Evolutionary conservation across 2,329 filamentous ascomycete genomes (phyloP).

Genomic region (Rhinocladiella similis): DNA sequence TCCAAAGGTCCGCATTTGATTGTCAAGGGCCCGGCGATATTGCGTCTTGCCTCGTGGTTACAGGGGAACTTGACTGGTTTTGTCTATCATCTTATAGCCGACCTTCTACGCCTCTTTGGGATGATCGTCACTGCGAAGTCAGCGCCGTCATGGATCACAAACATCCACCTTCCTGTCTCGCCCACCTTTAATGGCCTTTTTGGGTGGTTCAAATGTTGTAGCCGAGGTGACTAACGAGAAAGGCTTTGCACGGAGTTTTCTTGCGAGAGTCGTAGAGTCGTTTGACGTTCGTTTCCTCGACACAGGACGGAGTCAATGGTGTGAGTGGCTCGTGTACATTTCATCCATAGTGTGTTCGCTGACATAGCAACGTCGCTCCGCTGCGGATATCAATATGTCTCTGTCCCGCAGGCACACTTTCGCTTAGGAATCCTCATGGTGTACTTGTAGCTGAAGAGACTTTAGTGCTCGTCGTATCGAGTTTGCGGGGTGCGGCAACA

Average conservation of each 20-base stretch:
- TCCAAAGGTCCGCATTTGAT: background rate
- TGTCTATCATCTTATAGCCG: background rate
- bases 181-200: too few relatives aligned
- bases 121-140: background rate
- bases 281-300: background rate
- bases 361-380: too few relatives aligned
- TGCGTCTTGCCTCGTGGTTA: slow-evolving; percentile 21
- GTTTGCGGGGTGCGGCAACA: too few relatives aligned
- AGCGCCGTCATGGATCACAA: too few relatives aligned
- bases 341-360: too few relatives aligned
- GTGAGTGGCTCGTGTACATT: too few relatives aligned
- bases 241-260: background rate
- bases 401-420: background rate
- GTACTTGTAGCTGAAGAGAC: too few relatives aligned
- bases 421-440: background rate
- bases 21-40: slow-evolving; percentile 1
- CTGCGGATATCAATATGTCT: too few relatives aligned
- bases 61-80: background rate
- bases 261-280: background rate
- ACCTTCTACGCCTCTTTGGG: background rate
- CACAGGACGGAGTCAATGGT: too few relatives aligned
- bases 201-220: background rate
- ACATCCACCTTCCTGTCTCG: too few relatives aligned
- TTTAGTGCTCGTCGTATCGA: too few relatives aligned
- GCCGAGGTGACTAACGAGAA: background rate